Percentiles rank a stretch among this genome's conserved stretches.
Conservation (phyloP, 306 rosid species). For the Canavalia ensiformis region DNA sequence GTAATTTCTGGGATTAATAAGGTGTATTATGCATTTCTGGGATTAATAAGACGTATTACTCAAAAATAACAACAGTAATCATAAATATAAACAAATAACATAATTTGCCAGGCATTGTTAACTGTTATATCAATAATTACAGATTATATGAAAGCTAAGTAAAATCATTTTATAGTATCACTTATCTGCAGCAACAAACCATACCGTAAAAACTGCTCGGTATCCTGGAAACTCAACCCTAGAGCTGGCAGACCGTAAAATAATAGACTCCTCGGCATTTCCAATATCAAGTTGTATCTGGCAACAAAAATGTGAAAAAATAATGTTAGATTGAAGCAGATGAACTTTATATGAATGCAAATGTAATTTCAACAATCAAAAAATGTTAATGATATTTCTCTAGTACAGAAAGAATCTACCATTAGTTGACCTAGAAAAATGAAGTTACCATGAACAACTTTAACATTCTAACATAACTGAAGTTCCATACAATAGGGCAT, state of each 20-base stretch:
- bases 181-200: conserved; percentile 35
- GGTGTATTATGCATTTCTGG: no score
- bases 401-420: conserved; percentile 36
- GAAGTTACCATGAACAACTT: not conserved
- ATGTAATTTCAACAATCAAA: conserved; percentile 27
- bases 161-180: conserved; percentile 40
- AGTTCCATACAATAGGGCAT: not conserved
- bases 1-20: no score
- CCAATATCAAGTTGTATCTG: conserved; percentile 89
- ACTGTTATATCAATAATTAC: conserved; percentile 30
- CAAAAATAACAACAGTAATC: conserved; percentile 8
- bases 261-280: conserved; percentile 66
- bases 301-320: conserved; percentile 46
- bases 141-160: conserved; percentile 17
- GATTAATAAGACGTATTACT: no score
- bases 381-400: not conserved
- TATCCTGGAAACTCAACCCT: conserved; percentile 78
- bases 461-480: conserved; percentile 11
- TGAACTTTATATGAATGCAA: conserved; percentile 25
- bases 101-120: conserved; percentile 22
- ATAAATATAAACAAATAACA: conserved; percentile 34
- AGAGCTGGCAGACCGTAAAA: conserved; percentile 80
- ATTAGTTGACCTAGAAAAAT: conserved; percentile 18
- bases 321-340: conserved; percentile 41
- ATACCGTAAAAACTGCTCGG: conserved; percentile 84